phyloP scores from a whole-genome alignment of 23 red algal genomes.

The Rhodosorus marinus region DNA sequence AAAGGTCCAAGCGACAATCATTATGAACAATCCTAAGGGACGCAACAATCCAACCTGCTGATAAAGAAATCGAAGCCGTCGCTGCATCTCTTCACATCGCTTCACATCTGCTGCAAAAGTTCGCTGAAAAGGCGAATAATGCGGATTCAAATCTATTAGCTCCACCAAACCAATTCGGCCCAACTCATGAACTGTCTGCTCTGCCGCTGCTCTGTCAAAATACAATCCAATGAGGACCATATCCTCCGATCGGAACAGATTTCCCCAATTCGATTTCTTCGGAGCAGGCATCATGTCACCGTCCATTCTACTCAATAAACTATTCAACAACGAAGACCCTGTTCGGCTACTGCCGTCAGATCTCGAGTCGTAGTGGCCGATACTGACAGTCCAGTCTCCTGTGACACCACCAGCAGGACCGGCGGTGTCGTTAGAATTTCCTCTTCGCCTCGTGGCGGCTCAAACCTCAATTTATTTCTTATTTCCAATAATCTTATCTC shows the following conservation, averaged over 20 bases:
- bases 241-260: slow-evolving; percentile 80
- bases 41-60: slow-evolving; percentile 18
- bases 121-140: slow-evolving; percentile 56
- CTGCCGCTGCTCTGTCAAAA: slow-evolving; percentile 76
- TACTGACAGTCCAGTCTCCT: too few relatives aligned
- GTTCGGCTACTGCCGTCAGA: too few relatives aligned
- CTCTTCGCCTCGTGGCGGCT: too few relatives aligned
- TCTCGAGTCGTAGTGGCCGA: too few relatives aligned
- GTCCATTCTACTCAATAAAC: too few relatives aligned
- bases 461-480: too few relatives aligned
- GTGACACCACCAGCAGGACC: too few relatives aligned
- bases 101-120: slow-evolving; percentile 59
- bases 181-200: slow-evolving; percentile 66
- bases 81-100: slow-evolving; percentile 82
- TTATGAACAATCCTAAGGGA: slow-evolving; percentile 1
- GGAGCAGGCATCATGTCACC: too few relatives aligned
- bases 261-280: too few relatives aligned
- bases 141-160: slow-evolving; percentile 74
- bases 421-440: too few relatives aligned
- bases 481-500: too few relatives aligned
- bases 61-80: slow-evolving; percentile 62
- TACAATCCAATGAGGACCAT: slow-evolving; percentile 81
- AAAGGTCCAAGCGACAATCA: slow-evolving; percentile 6
- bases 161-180: slow-evolving; percentile 60
- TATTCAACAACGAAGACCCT: too few relatives aligned